Percentiles rank a stretch among this genome's conserved stretches.
Evolutionary conservation across 2,329 filamentous ascomycete genomes (phyloP).

Genomic region (Monascus ruber): DNA sequence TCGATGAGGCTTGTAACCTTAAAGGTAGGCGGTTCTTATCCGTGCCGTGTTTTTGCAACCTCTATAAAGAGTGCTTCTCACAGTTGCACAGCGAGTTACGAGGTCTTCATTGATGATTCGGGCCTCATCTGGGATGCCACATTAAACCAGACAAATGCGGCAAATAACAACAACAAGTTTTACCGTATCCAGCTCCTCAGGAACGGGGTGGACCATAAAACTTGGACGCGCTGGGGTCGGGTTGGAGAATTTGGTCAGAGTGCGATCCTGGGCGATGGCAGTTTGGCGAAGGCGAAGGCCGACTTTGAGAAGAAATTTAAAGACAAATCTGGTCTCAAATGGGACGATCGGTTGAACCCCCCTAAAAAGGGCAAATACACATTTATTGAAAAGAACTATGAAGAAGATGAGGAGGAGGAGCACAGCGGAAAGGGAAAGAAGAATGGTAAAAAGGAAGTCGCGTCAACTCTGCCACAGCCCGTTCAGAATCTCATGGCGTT

Average conservation of each 20-base stretch:
- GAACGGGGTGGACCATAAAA: slow-evolving; percentile 34
- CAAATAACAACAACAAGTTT: slow-evolving; percentile 71
- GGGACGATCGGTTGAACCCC: slow-evolving; percentile 34
- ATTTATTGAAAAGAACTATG: slow-evolving; percentile 69
- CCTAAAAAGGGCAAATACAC: slow-evolving; percentile 56
- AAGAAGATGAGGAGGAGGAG: slow-evolving; percentile 46
- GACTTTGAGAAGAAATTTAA: slow-evolving; percentile 47
- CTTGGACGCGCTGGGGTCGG: slow-evolving; percentile 73
- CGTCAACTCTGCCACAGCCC: slow-evolving; percentile 48
- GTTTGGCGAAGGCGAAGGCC: slow-evolving; percentile 27
- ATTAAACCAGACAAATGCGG: slow-evolving; percentile 64
- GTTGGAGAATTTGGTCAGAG: slow-evolving; percentile 48
- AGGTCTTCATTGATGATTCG: slow-evolving; percentile 55
- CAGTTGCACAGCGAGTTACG: slow-evolving; percentile 6
- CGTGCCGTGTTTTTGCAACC: neutral
- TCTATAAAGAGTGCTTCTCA: neutral
- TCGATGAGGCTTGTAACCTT: slow-evolving; percentile 36
- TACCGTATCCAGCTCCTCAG: slow-evolving; percentile 59
- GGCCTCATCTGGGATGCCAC: slow-evolving; percentile 67
- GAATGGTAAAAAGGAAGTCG: slow-evolving; percentile 29
- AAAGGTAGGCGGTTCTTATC: slow-evolving; percentile 5
- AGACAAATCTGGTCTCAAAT: slow-evolving; percentile 42
- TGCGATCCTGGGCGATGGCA: slow-evolving; percentile 28
- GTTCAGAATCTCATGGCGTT: slow-evolving; percentile 62
- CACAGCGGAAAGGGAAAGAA: slow-evolving; percentile 11